These are phyloP conservation scores for Albifimbria verrucaria DNA, from an alignment of 2,329 filamentous ascomycete species.

Conservation along the genomic window DNA sequence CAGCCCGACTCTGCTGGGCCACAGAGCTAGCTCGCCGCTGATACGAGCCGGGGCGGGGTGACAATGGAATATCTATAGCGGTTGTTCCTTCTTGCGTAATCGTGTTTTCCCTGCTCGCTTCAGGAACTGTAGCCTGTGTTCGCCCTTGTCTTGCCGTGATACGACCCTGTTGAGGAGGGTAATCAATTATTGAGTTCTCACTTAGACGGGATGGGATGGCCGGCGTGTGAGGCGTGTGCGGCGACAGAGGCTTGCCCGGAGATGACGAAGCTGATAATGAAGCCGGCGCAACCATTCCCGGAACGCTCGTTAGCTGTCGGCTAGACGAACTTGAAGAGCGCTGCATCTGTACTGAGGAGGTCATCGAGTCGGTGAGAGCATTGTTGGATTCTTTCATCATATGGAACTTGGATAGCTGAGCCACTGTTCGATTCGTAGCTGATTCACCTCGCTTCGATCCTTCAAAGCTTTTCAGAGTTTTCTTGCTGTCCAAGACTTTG, in stretches of 20 bases:
- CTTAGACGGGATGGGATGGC: slow-evolving; percentile 91
- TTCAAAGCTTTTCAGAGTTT: slow-evolving; percentile 80
- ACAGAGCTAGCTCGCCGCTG: slow-evolving; percentile 67
- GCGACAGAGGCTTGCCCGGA: slow-evolving; percentile 84
- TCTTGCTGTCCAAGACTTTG: slow-evolving; percentile 82
- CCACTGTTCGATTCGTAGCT: slow-evolving; percentile 70
- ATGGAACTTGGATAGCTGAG: slow-evolving; percentile 81
- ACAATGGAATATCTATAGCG: slow-evolving; percentile 72
- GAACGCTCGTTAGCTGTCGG: slow-evolving; percentile 55
- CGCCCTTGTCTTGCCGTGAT: slow-evolving; percentile 25
- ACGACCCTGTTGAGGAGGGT: slow-evolving; percentile 22
- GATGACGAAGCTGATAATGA: slow-evolving; percentile 84
- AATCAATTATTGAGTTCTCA: slow-evolving; percentile 70
- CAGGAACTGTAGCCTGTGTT: slow-evolving; percentile 20
- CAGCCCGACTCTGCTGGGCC: slow-evolving; percentile 57
- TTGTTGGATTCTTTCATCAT: slow-evolving; percentile 87
- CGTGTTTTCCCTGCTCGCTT: slow-evolving; percentile 32
- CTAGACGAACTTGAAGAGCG: slow-evolving; percentile 74
- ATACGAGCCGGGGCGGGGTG: slow-evolving; percentile 57
- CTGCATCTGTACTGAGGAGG: slow-evolving; percentile 81
- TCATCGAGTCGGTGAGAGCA: slow-evolving; percentile 87
- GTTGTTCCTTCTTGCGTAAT: slow-evolving; percentile 52
- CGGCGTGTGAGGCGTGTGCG: slow-evolving; percentile 87
- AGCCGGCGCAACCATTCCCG: slow-evolving; percentile 67
- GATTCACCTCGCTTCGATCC: slow-evolving; percentile 63